Evolutionary conservation across 805 yeast genomes (phyloP), one percentile per base, ranked within the genome.

Genomic region (Ogataea paraovalis): DNA sequence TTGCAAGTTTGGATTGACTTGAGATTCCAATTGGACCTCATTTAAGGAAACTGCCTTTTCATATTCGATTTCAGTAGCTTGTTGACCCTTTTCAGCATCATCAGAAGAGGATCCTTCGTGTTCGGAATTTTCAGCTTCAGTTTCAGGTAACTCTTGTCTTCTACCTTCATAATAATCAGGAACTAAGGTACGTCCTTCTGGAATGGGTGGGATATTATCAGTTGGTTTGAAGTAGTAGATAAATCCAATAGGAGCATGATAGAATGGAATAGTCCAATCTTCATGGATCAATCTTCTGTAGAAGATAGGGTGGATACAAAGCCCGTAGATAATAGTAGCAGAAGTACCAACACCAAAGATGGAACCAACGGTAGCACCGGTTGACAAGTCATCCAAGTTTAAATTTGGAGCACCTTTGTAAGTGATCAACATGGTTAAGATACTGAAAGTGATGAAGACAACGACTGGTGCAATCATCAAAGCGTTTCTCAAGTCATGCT

Each of bases 341-440:
- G 74, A 83, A 33, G 66, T 81, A 52, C 80, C 89, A 46, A 78
- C 83, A 46, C 89, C 87, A 46, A 84, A 66, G 51, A 83, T 78
- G 27, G 87, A 71, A 9, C 81, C 86, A 41, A 68, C 72, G 38
- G 77, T 77, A 10, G 83, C 75, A 27, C 77, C 76, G 4, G 71
- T 58, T 1, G 82, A 69, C 45, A 85, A 70, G 7, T 78, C 60
- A 53, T 78, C 71, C 58, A 85, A 71, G 23, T 79, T 68, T 56
- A 85, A 74, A 53, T 75, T 75, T 57, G 91, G 89, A 46, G 91
- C 83, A 57, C 90, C 91, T 64, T 85, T 84, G 87, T 87, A 83
- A 34, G 82, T 87, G 61, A 85, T 80, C 65, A 84, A 74, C 86
- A 86, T 83, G 49, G 90, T 82, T 57, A 85, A 72, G 43, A 84